These are phyloP conservation scores for Monosporozyma aquatica DNA, from an alignment of 805 yeast genomes.

Conservation along the genomic window DNA sequence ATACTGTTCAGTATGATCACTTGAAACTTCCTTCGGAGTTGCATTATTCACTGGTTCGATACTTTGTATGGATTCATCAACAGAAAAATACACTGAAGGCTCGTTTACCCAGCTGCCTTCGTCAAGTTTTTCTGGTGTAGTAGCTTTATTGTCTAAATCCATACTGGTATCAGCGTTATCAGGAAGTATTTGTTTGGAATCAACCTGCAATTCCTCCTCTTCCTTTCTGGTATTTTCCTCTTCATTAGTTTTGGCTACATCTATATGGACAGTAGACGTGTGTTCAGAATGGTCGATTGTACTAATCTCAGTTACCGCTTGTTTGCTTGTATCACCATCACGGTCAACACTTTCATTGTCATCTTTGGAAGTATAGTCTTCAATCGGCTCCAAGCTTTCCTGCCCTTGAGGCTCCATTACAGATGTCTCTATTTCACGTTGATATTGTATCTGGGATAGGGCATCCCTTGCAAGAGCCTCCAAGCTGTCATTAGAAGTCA, in stretches of 20 bases:
- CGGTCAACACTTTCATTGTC: too few relatives aligned
- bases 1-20: conserved; percentile 5
- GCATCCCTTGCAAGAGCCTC: background rate
- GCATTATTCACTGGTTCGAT: background rate
- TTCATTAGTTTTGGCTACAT: too few relatives aligned
- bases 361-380: too few relatives aligned
- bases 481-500: background rate
- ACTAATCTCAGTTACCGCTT: background rate
- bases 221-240: too few relatives aligned
- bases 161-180: too few relatives aligned
- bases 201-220: too few relatives aligned
- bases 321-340: background rate
- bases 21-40: background rate
- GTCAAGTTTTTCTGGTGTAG: background rate
- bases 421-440: background rate
- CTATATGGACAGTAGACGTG: too few relatives aligned
- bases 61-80: conserved; percentile 5
- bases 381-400: background rate
- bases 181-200: too few relatives aligned
- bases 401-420: background rate
- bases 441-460: background rate
- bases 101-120: conserved; percentile 6
- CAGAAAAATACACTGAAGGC: conserved; percentile 13
- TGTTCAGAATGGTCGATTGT: too few relatives aligned
- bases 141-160: too few relatives aligned